Conservation (phyloP, 805 yeast species). For the Hanseniaspora singularis region DNA sequence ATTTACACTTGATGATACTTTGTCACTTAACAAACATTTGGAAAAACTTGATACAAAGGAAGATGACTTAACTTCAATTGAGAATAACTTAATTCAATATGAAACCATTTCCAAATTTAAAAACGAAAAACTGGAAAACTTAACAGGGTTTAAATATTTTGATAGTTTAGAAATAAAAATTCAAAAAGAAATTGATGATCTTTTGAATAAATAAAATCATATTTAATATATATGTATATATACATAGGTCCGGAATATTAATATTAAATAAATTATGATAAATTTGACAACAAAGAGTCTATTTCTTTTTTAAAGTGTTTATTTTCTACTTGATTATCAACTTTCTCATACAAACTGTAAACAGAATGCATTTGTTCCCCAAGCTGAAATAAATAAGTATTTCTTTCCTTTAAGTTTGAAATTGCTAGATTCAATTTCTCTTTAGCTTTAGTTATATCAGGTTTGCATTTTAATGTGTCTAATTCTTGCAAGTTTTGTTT, state of each 20-base stretch:
- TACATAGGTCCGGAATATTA: too few species aligned
- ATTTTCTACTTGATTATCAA: too few species aligned
- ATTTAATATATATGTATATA: background rate
- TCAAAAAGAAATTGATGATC: background rate
- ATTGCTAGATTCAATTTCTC: background rate
- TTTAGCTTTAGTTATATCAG: constrained; percentile 1
- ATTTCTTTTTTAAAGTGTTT: background rate
- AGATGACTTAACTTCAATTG: too few species aligned
- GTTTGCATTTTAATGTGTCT: background rate
- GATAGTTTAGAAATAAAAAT: background rate
- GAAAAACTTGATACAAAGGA: too few species aligned
- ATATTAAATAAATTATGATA: background rate
- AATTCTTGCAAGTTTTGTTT: background rate
- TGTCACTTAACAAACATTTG: too few species aligned
- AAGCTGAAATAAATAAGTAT: background rate
- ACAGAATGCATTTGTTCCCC: background rate
- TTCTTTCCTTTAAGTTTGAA: background rate
- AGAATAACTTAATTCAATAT: too few species aligned
- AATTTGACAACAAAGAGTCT: background rate
- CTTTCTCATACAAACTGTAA: background rate
- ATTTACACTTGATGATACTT: too few species aligned
- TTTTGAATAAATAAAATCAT: too few species aligned
- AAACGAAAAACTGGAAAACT: background rate
- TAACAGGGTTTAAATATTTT: background rate
- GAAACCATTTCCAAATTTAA: background rate